Conservation (phyloP, 306 rosid genomes). For the Prunus kanzakura region DNA sequence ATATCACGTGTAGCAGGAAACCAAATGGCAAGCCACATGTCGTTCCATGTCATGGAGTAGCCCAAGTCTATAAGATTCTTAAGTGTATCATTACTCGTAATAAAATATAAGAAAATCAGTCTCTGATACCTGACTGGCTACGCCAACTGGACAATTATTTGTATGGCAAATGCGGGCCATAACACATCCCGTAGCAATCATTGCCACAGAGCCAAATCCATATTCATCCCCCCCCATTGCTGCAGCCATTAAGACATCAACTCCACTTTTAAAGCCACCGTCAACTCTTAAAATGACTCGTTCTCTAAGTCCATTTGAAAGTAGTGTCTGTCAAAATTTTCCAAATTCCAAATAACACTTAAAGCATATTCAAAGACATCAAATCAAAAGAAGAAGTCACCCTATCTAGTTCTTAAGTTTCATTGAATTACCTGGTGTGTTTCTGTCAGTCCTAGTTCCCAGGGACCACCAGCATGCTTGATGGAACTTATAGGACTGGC, state of each 20-base stretch:
- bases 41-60: constrained; percentile 1
- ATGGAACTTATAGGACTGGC: constrained; percentile 99
- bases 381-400: constrained; percentile 15
- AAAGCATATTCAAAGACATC: constrained; percentile 9
- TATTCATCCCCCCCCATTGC: constrained; percentile 96
- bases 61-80: neutral
- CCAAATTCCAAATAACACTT: constrained; percentile 24
- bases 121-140: constrained; percentile 86
- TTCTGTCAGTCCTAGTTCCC: constrained; percentile 98
- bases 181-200: constrained; percentile 96
- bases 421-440: constrained; percentile 78
- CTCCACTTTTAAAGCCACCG: constrained; percentile 98
- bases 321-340: constrained; percentile 59
- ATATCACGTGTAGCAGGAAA: neutral
- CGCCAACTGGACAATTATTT: constrained; percentile 97
- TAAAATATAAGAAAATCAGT: constrained; percentile 13
- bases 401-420: constrained; percentile 16
- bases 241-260: constrained; percentile 95
- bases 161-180: constrained; percentile 99
- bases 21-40: constrained; percentile 11
- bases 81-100: neutral
- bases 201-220: constrained; percentile 96
- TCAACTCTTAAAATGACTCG: constrained; percentile 97
- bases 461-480: constrained; percentile 99
- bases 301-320: constrained; percentile 91